A percentile compares a stretch with the other conserved stretches of the same genome.
phyloP scores from a whole-genome alignment of 2,329 filamentous ascomycete genomes.

The Colletotrichum sp. region DNA sequence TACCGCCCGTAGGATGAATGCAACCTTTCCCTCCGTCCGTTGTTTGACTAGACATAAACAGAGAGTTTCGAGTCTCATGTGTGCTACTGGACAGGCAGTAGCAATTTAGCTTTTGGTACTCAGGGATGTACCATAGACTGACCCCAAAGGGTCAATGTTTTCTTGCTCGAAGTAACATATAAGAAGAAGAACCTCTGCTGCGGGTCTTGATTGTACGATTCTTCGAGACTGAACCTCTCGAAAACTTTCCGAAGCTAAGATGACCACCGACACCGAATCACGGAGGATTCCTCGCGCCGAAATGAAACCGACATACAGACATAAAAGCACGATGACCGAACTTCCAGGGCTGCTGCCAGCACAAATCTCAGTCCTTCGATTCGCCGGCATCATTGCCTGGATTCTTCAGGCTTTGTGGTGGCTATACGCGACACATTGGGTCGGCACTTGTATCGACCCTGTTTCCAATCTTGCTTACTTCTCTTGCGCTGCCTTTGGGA shows the following conservation, averaged over 20 bases:
- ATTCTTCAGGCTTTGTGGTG: neutral
- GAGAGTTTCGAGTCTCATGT: neutral
- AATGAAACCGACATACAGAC: neutral
- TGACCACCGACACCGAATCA: neutral
- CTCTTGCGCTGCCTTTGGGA: neutral
- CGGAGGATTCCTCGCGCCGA: neutral
- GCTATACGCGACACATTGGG: neutral
- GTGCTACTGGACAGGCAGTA: neutral
- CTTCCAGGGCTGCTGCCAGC: neutral
- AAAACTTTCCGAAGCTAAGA: neutral
- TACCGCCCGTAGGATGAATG: neutral
- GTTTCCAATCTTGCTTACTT: neutral
- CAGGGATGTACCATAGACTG: neutral
- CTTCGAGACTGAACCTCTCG: neutral
- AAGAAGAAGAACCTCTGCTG: neutral
- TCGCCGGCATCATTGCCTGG: neutral
- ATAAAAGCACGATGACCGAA: neutral
- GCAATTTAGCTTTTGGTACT: neutral
- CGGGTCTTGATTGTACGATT: neutral
- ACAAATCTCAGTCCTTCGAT: neutral
- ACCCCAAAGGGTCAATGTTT: neutral
- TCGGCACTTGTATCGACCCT: neutral
- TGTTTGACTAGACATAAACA: neutral
- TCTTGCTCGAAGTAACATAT: neutral
- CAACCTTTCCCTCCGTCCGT: neutral